Evolutionary conservation across 2,329 filamentous ascomycete species (phyloP), one percentile per base, ranked within the genome.

Genomic region (Davidsoniella neocaledoniae): DNA sequence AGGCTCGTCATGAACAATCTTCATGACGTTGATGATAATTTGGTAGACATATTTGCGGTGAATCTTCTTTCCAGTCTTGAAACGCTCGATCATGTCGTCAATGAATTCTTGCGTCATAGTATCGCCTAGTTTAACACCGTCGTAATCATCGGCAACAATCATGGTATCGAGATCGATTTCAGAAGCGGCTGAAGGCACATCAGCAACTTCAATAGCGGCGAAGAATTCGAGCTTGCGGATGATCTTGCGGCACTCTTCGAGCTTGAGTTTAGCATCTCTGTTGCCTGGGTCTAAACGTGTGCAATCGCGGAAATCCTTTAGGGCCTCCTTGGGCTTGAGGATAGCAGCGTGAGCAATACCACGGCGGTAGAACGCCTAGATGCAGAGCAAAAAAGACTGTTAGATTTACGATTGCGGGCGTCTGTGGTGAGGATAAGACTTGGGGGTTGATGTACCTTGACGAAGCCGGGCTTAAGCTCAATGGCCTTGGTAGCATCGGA

Each of bases 11-110:
- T 90, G 88, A 43, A 94, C 81, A 52, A 98, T 76, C 55, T 94
- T 81, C 70, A 84, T 86, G 58, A 93, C 85, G 5, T 85, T 84
- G 58, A 95, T 69, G 58, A 98, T 75, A 61, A 98, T 98, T 68
- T 95, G 86, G 71, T 90, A 96, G 56, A 90, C 91, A 62, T 95
- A 98, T 74, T 96, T 98, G 68, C 79, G 81, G 65, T 91, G 86
- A 51, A 98, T 74, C 67, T 86, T 90, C 74, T 98, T 96, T 61
- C 91, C 91, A 46, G 77, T 81, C 75, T 93, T 94, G 75, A 98
- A 98, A 29, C 91, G 74, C 64, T 91, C 77, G 51, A 86, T 90
- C 90, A 96, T 95, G 68, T 98, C 90, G 58, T 93, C 84, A 58
- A 98, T 85, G 61, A 98, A 98, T 59, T 95, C 90, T 57, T 90